These are phyloP conservation scores for Fraxinus latifolia DNA, from an alignment of 305 asterid genomes.

Conservation along the genomic window DNA sequence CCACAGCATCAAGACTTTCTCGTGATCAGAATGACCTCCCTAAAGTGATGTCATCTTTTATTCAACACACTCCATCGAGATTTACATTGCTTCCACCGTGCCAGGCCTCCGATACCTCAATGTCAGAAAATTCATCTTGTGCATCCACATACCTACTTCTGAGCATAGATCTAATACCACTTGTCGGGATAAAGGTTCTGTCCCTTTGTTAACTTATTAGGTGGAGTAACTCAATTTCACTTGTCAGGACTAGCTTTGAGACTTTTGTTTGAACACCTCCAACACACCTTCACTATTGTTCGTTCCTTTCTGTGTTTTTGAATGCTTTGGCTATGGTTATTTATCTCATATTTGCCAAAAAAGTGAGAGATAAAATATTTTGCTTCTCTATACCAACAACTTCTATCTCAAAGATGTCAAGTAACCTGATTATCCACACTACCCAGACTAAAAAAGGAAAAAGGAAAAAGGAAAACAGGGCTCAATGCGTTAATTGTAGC, in stretches of 20 bases:
- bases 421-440: background rate
- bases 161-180: background rate
- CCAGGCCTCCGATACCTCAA: background rate
- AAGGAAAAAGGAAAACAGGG: background rate
- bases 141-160: background rate
- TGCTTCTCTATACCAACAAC: background rate
- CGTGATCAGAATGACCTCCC: background rate
- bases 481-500: background rate
- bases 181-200: background rate
- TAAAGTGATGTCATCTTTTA: background rate
- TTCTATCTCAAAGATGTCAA: background rate
- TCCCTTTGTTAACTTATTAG: too few species aligned
- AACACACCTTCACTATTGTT: background rate
- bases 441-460: background rate
- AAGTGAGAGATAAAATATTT: background rate
- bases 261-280: background rate
- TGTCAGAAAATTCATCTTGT: background rate
- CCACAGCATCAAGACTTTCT: background rate
- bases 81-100: background rate
- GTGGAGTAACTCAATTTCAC: background rate
- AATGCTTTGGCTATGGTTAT: background rate
- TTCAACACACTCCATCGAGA: background rate
- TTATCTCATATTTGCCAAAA: background rate
- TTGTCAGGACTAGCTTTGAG: background rate
- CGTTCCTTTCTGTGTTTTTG: background rate